phyloP scores from a whole-genome alignment of 371 early-diverging fungal genomes.

The Mortierella polycephala region DNA sequence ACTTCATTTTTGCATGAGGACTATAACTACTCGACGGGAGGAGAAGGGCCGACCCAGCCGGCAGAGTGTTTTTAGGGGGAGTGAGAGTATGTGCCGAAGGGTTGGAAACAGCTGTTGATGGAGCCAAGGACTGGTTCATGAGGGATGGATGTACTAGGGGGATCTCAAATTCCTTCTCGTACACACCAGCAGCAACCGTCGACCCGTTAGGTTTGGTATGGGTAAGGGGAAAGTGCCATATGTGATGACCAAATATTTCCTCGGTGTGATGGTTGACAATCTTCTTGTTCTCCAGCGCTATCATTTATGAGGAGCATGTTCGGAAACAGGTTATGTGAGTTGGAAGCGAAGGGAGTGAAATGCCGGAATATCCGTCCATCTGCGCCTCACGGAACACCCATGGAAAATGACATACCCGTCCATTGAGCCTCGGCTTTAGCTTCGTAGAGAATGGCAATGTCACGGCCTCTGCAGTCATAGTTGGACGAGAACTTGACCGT shows the following conservation, averaged over 20 bases:
- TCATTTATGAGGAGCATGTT: not conserved
- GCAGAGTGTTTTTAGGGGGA: not conserved
- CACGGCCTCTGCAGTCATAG: slow-evolving; percentile 42
- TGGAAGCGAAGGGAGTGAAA: not conserved
- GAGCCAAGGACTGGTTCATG: slow-evolving; percentile 2
- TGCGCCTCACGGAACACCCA: too few relatives aligned
- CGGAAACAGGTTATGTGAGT: not conserved
- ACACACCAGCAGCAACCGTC: slow-evolving; percentile 34
- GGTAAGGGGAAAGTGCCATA: slow-evolving; percentile 44
- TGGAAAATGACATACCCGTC: slow-evolving; percentile 24
- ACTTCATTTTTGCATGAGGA: slow-evolving; percentile 35
- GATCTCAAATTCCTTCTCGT: slow-evolving; percentile 46
- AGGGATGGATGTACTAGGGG: slow-evolving; percentile 26
- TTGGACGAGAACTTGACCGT: slow-evolving; percentile 34
- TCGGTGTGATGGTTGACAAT: slow-evolving; percentile 40
- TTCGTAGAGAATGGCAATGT: slow-evolving; percentile 47
- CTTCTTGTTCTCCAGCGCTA: slow-evolving; percentile 52
- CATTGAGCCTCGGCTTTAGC: slow-evolving; percentile 47
- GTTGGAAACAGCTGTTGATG: not conserved
- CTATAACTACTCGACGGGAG: slow-evolving; percentile 46
- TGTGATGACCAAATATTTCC: slow-evolving; percentile 39
- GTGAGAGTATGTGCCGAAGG: not conserved
- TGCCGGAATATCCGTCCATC: not conserved
- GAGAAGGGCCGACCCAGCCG: slow-evolving; percentile 5
- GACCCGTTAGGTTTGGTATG: slow-evolving; percentile 40